Conservation (phyloP, 257 asterid species). For the Verbena officinalis region DNA sequence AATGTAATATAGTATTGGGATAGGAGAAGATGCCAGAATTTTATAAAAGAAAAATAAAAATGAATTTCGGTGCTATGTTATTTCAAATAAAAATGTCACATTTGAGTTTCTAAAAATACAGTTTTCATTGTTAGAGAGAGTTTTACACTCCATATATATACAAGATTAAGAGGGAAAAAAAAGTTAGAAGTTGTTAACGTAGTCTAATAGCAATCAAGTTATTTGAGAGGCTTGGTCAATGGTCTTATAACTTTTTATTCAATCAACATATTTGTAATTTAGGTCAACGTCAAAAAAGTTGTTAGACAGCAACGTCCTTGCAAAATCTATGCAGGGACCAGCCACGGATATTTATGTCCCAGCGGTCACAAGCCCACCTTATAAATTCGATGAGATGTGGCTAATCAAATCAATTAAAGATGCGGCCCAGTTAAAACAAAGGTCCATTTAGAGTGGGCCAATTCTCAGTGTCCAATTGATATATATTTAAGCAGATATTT, state of each 20-base stretch:
- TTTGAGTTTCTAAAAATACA: too few species aligned
- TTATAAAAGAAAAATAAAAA: too few species aligned
- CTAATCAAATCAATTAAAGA: neutral
- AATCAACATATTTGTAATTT: neutral
- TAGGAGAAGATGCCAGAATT: neutral
- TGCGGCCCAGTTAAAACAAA: neutral
- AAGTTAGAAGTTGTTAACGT: neutral
- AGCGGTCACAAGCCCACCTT: neutral
- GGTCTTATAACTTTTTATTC: too few species aligned
- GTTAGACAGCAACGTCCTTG: neutral
- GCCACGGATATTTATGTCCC: neutral
- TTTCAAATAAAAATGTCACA: too few species aligned
- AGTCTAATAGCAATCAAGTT: neutral
- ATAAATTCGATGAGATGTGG: too few species aligned
- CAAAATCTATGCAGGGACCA: neutral
- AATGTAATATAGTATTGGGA: too few species aligned
- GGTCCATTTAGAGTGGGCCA: neutral
- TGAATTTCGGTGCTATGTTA: too few species aligned
- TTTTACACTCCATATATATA: too few species aligned
- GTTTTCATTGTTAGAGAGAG: too few species aligned
- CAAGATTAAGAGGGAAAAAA: too few species aligned
- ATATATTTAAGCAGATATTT: too few species aligned
- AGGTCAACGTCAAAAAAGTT: conserved; percentile 4
- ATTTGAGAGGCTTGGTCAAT: neutral
- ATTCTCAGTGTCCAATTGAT: neutral